Evolutionary conservation across 441 rosid genomes (phyloP).

Genomic region (Codiaeum variegatum): DNA sequence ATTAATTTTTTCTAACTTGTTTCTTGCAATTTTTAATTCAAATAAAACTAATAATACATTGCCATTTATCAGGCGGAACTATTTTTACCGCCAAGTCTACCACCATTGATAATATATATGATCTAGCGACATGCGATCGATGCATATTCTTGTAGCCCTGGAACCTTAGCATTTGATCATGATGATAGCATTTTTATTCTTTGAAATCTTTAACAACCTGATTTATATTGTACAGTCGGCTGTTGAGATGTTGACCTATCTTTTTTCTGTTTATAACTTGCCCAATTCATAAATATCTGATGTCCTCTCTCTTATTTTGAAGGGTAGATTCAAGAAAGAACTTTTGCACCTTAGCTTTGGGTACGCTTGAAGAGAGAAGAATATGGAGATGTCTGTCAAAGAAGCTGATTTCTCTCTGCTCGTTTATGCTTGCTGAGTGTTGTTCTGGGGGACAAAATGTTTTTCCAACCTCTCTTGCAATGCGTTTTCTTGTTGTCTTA

Average conservation of each 20-base stretch:
- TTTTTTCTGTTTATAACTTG: background rate
- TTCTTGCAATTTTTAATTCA: background rate
- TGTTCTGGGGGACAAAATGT: constrained; percentile 38
- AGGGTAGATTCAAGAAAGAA: constrained; percentile 67
- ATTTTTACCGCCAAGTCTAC: background rate
- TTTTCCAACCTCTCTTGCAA: constrained; percentile 54
- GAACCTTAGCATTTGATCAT: background rate
- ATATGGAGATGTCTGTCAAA: constrained; percentile 66
- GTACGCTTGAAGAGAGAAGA: constrained; percentile 65
- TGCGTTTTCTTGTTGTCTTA: constrained; percentile 64
- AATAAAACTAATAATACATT: background rate
- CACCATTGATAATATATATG: background rate
- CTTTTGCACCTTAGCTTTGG: constrained; percentile 59
- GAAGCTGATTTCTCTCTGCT: constrained; percentile 63
- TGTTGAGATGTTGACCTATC: background rate
- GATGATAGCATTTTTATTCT: background rate
- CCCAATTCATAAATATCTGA: constrained; percentile 16
- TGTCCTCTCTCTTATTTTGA: constrained; percentile 17
- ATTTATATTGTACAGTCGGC: background rate
- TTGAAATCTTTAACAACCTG: background rate
- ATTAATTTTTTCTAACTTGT: background rate
- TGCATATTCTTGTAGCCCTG: constrained; percentile 2
- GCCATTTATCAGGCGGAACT: background rate
- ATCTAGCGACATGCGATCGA: background rate
- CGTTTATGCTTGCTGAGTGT: constrained; percentile 57